A percentile compares a stretch with the other conserved stretches of the same genome.
Conservation (phyloP, 352 stramenopile species). For the Blastocystis sp. region DNA sequence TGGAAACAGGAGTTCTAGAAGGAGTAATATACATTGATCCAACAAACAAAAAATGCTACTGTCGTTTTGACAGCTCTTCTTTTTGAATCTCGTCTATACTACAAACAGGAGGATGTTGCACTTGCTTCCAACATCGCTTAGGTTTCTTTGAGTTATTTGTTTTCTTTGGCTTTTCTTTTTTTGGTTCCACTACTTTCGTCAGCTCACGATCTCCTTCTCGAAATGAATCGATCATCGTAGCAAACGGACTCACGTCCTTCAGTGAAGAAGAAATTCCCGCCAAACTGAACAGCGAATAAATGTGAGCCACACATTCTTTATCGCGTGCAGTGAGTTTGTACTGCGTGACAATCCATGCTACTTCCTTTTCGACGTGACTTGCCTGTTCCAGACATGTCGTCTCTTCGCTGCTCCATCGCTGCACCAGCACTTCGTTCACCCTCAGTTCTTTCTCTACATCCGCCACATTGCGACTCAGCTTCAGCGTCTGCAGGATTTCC, state of each 20-base stretch:
- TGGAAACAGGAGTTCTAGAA: background rate
- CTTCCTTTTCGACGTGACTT: background rate
- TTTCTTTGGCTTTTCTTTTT: background rate
- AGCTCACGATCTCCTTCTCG: background rate
- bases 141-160: background rate
- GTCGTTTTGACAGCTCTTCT: slow-evolving; percentile 23
- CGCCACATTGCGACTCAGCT: background rate
- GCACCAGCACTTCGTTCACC: background rate
- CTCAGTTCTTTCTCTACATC: slow-evolving; percentile 22
- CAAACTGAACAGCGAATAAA: slow-evolving; percentile 16
- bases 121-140: background rate
- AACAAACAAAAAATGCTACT: slow-evolving; percentile 10
- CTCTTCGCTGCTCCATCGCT: background rate
- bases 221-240: background rate
- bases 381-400: background rate
- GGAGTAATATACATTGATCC: background rate
- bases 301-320: background rate
- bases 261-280: background rate
- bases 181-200: background rate
- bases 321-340: background rate
- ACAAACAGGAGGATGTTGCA: background rate
- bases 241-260: background rate
- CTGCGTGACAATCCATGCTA: background rate
- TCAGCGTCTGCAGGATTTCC: slow-evolving; percentile 4
- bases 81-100: slow-evolving; percentile 32